Conservation (phyloP, 2,329 filamentous ascomycete genomes). For the Colletotrichum eleusines region DNA sequence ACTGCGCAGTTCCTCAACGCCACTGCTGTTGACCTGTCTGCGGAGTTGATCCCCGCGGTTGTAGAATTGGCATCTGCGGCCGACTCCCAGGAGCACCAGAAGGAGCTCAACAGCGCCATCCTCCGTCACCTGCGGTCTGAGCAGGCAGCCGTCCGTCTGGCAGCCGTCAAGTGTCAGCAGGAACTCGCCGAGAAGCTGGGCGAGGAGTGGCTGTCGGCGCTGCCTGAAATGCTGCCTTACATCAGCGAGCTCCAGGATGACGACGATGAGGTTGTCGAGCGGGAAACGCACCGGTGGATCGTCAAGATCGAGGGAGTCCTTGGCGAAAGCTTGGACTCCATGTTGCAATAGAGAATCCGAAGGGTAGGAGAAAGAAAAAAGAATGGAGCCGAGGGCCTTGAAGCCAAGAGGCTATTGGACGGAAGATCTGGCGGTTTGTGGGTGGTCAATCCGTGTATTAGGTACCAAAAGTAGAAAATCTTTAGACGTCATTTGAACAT, state of each 20-base stretch:
- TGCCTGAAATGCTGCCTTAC: constrained; percentile 96
- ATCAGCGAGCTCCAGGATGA: constrained; percentile 97
- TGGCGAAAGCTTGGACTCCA: constrained; percentile 90
- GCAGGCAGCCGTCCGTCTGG: constrained; percentile 78
- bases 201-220: constrained; percentile 91
- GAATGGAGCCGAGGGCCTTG: background rate
- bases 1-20: constrained; percentile 73
- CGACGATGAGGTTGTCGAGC: constrained; percentile 92
- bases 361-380: background rate
- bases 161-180: constrained; percentile 85
- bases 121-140: constrained; percentile 84
- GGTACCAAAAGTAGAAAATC: background rate
- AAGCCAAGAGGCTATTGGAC: background rate
- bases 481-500: constrained; percentile 26
- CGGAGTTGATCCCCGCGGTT: constrained; percentile 78
- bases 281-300: constrained; percentile 91
- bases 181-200: constrained; percentile 83
- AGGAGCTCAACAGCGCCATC: constrained; percentile 84
- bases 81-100: constrained; percentile 89
- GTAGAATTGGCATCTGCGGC: constrained; percentile 84
- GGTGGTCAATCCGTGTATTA: constrained; percentile 1
- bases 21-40: constrained; percentile 55
- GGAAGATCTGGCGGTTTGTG: background rate
- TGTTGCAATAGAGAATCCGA: constrained; percentile 78
- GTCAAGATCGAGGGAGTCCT: constrained; percentile 88